These are phyloP conservation scores for Pseudopithomyces chartarum DNA, from an alignment of 2,329 filamentous ascomycete genomes.

Conservation along the genomic window DNA sequence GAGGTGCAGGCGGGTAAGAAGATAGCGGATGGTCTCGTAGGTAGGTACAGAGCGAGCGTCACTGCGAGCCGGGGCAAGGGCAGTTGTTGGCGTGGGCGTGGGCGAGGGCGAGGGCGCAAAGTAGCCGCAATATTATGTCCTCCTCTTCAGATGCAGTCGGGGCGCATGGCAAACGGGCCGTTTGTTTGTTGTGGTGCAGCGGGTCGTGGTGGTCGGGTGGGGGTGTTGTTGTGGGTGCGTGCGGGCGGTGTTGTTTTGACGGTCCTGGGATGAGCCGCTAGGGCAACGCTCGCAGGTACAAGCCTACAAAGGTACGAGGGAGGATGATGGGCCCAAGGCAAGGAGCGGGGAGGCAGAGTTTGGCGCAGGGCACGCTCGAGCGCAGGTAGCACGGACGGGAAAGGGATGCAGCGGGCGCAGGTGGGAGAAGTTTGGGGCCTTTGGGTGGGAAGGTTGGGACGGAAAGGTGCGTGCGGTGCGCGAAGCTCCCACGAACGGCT, in stretches of 20 bases:
- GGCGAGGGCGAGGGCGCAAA: slow-evolving; percentile 13
- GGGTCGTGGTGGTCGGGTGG: slow-evolving; percentile 7
- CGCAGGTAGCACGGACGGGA: background rate
- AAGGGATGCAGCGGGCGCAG: background rate
- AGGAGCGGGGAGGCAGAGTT: slow-evolving; percentile 10
- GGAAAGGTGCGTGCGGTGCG: slow-evolving; percentile 9
- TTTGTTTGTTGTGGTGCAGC: slow-evolving; percentile 3
- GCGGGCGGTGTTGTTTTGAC: slow-evolving; percentile 12
- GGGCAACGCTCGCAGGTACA: slow-evolving; percentile 9
- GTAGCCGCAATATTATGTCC: slow-evolving; percentile 4
- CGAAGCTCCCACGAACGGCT: slow-evolving; percentile 12
- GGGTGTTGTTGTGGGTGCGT: slow-evolving; percentile 4
- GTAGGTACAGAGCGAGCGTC: no score
- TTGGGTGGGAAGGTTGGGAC: background rate
- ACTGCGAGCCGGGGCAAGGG: slow-evolving; percentile 8
- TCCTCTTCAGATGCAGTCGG: slow-evolving; percentile 10
- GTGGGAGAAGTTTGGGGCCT: background rate
- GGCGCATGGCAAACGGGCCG: slow-evolving; percentile 15
- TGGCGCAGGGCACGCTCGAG: slow-evolving; percentile 11
- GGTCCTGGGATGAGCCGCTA: slow-evolving; percentile 9
- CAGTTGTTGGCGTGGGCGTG: slow-evolving; percentile 9
- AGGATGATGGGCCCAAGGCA: background rate
- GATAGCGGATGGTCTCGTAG: slow-evolving; percentile 8
- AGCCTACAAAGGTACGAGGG: background rate
- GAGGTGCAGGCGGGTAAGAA: slow-evolving; percentile 6